Conservation (phyloP, 768 basidiomycete species). For the Tylopilus intermedius region DNA sequence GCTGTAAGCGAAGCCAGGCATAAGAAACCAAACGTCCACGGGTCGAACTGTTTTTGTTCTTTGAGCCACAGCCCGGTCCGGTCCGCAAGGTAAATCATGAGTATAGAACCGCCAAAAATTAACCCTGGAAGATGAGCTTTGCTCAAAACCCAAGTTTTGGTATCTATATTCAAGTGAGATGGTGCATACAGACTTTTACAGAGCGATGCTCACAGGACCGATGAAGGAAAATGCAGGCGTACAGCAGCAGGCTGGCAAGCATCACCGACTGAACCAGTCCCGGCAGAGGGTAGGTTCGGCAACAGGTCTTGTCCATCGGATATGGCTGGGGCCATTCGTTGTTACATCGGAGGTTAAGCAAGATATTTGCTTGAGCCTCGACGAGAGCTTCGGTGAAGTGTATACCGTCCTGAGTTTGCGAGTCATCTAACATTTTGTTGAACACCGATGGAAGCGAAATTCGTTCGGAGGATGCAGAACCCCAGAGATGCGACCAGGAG, state of each 20-base stretch:
- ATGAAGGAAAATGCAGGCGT: slow-evolving; percentile 47
- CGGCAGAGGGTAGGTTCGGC: slow-evolving; percentile 69
- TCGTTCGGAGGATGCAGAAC: slow-evolving; percentile 22
- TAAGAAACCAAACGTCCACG: slow-evolving; percentile 63
- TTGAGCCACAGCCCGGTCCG: slow-evolving; percentile 85
- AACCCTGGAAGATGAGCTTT: slow-evolving; percentile 38
- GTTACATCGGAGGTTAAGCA: slow-evolving; percentile 82
- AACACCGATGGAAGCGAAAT: slow-evolving; percentile 72
- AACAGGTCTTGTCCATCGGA: slow-evolving; percentile 76
- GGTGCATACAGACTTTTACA: slow-evolving; percentile 1
- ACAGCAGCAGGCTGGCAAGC: slow-evolving; percentile 42
- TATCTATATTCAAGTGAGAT: slow-evolving; percentile 15
- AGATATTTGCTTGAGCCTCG: slow-evolving; percentile 65
- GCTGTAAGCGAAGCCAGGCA: slow-evolving; percentile 45
- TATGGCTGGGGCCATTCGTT: slow-evolving; percentile 54
- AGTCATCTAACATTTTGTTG: slow-evolving; percentile 71
- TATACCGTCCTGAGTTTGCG: slow-evolving; percentile 78
- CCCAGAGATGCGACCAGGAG: slow-evolving; percentile 29
- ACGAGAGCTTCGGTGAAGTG: slow-evolving; percentile 68
- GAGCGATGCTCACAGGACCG: slow-evolving; percentile 27
- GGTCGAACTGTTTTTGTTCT: slow-evolving; percentile 79
- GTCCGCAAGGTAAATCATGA: slow-evolving; percentile 74
- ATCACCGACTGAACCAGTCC: slow-evolving; percentile 52
- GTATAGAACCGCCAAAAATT: slow-evolving; percentile 60
- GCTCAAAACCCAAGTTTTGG: slow-evolving; percentile 15